Percentiles rank a stretch among this genome's conserved stretches.
phyloP scores from a whole-genome alignment of 306 rosid genomes.

The Morella rubra region DNA sequence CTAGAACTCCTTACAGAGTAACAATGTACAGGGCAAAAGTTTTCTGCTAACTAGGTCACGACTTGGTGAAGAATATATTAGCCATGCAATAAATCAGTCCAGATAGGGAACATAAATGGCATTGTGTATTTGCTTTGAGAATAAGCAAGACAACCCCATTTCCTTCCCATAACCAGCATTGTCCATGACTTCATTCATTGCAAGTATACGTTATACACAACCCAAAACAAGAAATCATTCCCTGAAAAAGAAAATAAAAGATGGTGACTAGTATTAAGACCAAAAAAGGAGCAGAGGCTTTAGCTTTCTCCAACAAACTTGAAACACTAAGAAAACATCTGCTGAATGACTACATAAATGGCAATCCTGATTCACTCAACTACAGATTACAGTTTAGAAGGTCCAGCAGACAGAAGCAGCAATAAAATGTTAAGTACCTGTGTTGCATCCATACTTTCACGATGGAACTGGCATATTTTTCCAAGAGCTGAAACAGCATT shows the following conservation, averaged over 20 bases:
- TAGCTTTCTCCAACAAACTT: neutral
- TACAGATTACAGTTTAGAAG: neutral
- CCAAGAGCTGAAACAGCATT: slow-evolving; percentile 98
- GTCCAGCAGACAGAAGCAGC: slow-evolving; percentile 13
- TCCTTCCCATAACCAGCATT: neutral
- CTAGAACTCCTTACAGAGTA: neutral
- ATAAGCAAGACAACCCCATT: neutral
- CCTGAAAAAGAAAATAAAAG: neutral
- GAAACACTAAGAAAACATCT: neutral
- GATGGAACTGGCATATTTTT: slow-evolving; percentile 86
- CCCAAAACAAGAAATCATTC: neutral
- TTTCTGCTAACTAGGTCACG: neutral
- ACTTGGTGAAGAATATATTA: neutral
- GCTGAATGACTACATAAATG: neutral
- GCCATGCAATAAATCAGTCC: neutral
- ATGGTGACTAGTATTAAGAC: neutral
- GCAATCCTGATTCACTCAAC: slow-evolving; percentile 9
- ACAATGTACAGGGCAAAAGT: neutral
- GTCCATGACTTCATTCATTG: neutral
- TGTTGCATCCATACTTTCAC: slow-evolving; percentile 80
- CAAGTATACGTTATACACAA: neutral
- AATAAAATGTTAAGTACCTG: slow-evolving; percentile 56
- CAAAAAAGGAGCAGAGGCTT: neutral
- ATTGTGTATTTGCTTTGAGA: neutral
- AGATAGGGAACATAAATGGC: neutral